Conservation (phyloP, 257 asterid species). For the Anisodus acutangulus region DNA sequence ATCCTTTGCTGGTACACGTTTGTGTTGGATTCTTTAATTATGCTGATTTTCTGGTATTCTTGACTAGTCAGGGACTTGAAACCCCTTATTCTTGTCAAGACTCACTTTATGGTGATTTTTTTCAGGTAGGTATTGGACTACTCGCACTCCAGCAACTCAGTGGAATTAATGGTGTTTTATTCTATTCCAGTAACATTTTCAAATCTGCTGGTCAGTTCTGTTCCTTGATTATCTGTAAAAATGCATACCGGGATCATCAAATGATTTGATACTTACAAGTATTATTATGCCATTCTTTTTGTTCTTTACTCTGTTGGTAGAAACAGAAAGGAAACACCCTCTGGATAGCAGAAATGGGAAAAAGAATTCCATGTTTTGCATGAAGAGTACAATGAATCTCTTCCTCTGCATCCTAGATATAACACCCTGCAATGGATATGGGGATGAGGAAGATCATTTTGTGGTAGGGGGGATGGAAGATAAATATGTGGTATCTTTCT, state of each 20-base stretch:
- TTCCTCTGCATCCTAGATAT: slow-evolving; percentile 10
- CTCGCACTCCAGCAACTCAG: slow-evolving; percentile 84
- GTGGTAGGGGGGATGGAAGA: not conserved
- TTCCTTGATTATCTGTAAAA: slow-evolving; percentile 4
- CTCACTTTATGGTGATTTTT: slow-evolving; percentile 16
- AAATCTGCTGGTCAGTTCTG: slow-evolving; percentile 66
- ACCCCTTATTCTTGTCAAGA: not conserved
- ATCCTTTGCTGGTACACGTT: slow-evolving; percentile 73
- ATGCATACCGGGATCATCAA: slow-evolving; percentile 20
- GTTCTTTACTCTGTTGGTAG: slow-evolving; percentile 15
- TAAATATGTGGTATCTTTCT: not conserved
- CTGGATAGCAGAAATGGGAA: not conserved
- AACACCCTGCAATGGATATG: slow-evolving; percentile 15
- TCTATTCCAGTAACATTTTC: slow-evolving; percentile 86
- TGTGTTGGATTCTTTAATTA: slow-evolving; percentile 19
- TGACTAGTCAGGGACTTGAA: not conserved
- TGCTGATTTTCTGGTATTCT: not conserved
- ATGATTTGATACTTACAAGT: not conserved
- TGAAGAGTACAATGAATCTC: not conserved
- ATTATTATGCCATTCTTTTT: not conserved
- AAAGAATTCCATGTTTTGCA: slow-evolving; percentile 11
- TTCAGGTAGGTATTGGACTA: slow-evolving; percentile 83
- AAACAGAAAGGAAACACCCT: not conserved
- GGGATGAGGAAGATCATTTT: not conserved
- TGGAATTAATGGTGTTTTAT: slow-evolving; percentile 82